phyloP scores from a whole-genome alignment of 257 asterid genomes.

The Asclepias syriaca region DNA sequence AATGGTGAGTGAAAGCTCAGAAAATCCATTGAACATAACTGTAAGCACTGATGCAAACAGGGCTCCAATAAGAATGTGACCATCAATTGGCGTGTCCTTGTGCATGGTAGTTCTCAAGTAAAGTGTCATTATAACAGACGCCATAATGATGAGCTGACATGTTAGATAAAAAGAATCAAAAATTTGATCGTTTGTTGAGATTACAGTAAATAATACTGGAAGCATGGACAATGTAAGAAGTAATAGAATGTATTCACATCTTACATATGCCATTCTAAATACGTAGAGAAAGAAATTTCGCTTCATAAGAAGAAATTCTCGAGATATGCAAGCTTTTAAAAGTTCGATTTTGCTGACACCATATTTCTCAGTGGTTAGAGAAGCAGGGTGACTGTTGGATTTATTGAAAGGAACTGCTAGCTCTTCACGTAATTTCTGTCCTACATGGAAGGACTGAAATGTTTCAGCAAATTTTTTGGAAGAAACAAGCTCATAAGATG shows the following conservation, averaged over 20 bases:
- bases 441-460: constrained; percentile 62
- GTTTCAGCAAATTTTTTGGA: constrained; percentile 67
- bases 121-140: constrained; percentile 9
- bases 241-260: constrained; percentile 4
- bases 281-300: constrained; percentile 68
- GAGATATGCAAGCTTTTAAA: constrained; percentile 54
- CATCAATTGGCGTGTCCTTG: constrained; percentile 54
- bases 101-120: constrained; percentile 79
- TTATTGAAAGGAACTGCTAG: constrained; percentile 65
- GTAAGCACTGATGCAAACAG: constrained; percentile 65
- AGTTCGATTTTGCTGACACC: constrained; percentile 73
- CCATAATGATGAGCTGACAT: not conserved
- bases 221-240: too few species aligned
- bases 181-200: too few species aligned
- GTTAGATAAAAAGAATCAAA: not conserved
- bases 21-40: constrained; percentile 78
- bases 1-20: constrained; percentile 75
- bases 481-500: constrained; percentile 48
- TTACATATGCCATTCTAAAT: constrained; percentile 67
- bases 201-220: too few species aligned
- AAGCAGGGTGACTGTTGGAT: constrained; percentile 63
- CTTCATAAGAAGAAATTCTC: constrained; percentile 67
- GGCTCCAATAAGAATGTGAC: constrained; percentile 74
- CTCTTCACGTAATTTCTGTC: constrained; percentile 57
- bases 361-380: constrained; percentile 50